A percentile compares a stretch with the other conserved stretches of the same genome.
Evolutionary conservation across 345 rosid species (phyloP).

Genomic region (Xanthoceras sorbifolium): DNA sequence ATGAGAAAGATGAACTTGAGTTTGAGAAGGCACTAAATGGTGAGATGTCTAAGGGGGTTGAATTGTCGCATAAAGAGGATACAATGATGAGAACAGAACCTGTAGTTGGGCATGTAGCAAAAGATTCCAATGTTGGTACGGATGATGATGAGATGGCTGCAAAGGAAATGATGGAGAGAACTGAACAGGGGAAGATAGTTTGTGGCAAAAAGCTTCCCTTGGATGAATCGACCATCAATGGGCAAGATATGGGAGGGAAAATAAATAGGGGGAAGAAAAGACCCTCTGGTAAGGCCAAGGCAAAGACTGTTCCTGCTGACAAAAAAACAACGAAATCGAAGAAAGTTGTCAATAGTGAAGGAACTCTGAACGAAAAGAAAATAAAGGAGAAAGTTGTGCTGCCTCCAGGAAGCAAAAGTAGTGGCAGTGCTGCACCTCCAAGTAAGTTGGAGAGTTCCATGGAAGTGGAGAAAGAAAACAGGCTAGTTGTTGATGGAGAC

Average conservation of each 20-base stretch:
- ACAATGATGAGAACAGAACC: constrained; percentile 4
- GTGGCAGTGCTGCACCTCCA: constrained; percentile 14
- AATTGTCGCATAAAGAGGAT: constrained; percentile 18
- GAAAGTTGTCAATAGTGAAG: constrained; percentile 24
- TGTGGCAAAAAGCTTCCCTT: constrained; percentile 21
- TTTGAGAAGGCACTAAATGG: constrained; percentile 21
- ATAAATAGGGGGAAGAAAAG: constrained; percentile 29
- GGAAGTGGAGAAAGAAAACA: constrained; percentile 46
- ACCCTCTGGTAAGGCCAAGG: constrained; percentile 32
- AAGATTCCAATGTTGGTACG: constrained; percentile 6
- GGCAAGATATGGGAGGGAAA: constrained; percentile 20
- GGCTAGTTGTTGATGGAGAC: constrained; percentile 31
- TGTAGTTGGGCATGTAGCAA: constrained; percentile 21
- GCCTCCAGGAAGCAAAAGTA: constrained; percentile 15
- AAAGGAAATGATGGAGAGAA: constrained; percentile 22
- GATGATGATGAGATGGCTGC: constrained; percentile 18
- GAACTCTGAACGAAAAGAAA: constrained; percentile 18
- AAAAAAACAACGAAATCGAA: constrained; percentile 23
- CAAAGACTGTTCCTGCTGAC: constrained; percentile 23
- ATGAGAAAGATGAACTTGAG: constrained; percentile 41
- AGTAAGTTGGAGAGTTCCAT: constrained; percentile 19
- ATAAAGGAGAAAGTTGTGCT: constrained; percentile 26
- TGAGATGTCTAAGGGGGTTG: constrained; percentile 31
- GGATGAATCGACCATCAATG: constrained; percentile 28
- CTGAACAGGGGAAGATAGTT: constrained; percentile 26